Evolutionary conservation across 768 basidiomycete genomes (phyloP), one percentile per base, ranked within the genome.

Genomic region (Lenzites betulinus): DNA sequence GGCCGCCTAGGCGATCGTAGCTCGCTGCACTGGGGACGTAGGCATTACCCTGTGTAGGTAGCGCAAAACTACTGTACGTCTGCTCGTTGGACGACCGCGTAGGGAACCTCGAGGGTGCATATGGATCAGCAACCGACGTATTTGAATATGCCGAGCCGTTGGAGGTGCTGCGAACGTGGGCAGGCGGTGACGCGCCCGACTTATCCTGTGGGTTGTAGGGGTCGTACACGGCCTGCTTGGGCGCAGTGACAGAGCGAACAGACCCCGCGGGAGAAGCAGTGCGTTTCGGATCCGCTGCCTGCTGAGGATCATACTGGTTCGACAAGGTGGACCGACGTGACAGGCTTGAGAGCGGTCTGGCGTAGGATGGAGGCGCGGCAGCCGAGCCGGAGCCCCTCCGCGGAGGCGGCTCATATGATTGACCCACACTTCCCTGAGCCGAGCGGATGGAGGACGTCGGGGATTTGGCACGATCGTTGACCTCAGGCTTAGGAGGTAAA

Each of bases 141-240:
- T 67, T 72, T 22, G 80, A 78, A 38, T 78, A 64, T 20, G 69
- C 65, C 8, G 83, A 81, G 0, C 76, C 75, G 65, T 78, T 82
- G 16, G 83, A 83, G 51, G 71, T 65, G 7, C 82, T 38, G 13
- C 64, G 61, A 12, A n/a, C 47, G 20, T 60, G 54, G 0, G 46
- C 22, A 8, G 28, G 18, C 22, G 55, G 48, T 1, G 46, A 12
- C 18, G 12, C 26, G 6, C 26, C 42, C 5, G 36, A 1, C 41
- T 54, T 50, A 15, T 50, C 57, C 1, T 51, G 18, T 7, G 64
- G 57, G 3, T 53, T 49, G 36, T 67, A 67, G 5, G 66, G 64
- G 39, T 64, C 66, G 16, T 57, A 57, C 13, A 26, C 3, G 16
- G 48, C 30, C 23, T 38, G 51, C 41, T 54, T 52, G 3, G 44